phyloP scores from a whole-genome alignment of 2,329 filamentous ascomycete genomes.

The Colletotrichum sp. region DNA sequence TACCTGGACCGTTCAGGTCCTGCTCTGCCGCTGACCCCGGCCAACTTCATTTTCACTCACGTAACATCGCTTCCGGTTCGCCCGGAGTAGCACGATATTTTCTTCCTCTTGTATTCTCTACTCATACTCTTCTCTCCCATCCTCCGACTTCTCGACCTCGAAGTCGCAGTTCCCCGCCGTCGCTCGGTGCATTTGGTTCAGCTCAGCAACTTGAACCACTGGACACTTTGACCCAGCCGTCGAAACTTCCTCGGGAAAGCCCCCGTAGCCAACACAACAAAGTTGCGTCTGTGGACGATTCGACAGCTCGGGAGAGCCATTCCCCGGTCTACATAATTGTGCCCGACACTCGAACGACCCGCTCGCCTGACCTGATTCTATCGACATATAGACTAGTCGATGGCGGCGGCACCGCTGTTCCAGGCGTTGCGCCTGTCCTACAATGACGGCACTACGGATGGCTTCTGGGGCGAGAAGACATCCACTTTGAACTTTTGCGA shows the following conservation, averaged over 20 bases:
- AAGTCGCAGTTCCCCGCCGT: not conserved
- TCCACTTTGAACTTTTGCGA: slow-evolving; percentile 82
- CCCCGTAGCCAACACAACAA: not conserved
- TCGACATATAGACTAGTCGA: not conserved
- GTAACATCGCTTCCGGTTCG: not conserved
- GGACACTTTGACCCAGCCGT: not conserved
- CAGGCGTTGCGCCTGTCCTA: slow-evolving; percentile 11
- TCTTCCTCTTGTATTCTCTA: not conserved
- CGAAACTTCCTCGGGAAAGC: not conserved
- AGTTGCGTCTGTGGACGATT: not conserved
- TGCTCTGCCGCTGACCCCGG: not conserved
- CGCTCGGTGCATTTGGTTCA: not conserved
- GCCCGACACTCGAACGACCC: not conserved
- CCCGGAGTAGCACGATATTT: not conserved
- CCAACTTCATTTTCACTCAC: not conserved
- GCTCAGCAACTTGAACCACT: not conserved
- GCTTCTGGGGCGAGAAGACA: slow-evolving; percentile 74
- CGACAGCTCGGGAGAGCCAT: not conserved
- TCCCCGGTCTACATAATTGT: not conserved
- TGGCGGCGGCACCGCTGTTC: slow-evolving; percentile 7
- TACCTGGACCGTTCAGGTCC: not conserved
- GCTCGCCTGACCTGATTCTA: not conserved
- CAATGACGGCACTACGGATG: slow-evolving; percentile 32
- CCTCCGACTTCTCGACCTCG: not conserved
- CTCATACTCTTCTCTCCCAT: not conserved